Evolutionary conservation across 139 green algal species (phyloP).

Genomic region (Tetradesmus obliquus): DNA sequence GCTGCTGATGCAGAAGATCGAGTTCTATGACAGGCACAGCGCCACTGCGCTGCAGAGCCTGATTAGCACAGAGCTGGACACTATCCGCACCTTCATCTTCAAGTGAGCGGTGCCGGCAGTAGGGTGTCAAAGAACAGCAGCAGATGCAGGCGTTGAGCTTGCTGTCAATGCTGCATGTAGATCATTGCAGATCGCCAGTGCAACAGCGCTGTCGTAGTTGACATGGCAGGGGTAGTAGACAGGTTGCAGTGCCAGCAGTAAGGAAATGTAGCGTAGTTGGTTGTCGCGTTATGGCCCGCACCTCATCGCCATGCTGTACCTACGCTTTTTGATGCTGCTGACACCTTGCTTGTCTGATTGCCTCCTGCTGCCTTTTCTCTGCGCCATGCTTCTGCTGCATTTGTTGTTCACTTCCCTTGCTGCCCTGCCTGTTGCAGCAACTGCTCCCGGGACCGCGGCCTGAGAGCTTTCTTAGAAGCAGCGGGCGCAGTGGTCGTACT

Average conservation of each 20-base stretch:
- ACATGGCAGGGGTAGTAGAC: no score
- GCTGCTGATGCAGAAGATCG: conserved; percentile 84
- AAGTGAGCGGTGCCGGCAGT: conserved; percentile 50
- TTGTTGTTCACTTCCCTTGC: neutral
- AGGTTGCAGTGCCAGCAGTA: neutral
- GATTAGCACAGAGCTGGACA: conserved; percentile 86
- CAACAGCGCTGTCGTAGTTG: neutral
- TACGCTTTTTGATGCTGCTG: no score
- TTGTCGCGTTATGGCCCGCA: no score
- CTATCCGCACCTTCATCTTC: conserved; percentile 87
- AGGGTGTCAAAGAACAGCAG: neutral
- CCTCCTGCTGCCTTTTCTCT: no score
- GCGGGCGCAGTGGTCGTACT: conserved; percentile 77
- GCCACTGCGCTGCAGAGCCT: conserved; percentile 79
- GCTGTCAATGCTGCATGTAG: neutral
- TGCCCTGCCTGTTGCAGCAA: conserved; percentile 58
- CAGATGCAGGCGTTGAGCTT: neutral
- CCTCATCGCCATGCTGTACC: no score
- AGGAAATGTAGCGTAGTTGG: no score
- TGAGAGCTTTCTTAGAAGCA: conserved; percentile 81
- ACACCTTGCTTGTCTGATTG: no score
- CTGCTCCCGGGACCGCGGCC: conserved; percentile 80
- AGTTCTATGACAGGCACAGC: conserved; percentile 71
- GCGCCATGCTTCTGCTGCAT: no score
- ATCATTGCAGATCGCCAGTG: neutral